Base-by-base conservation (phyloP, 192 early-diverging fungal genomes). In the Coemansia sp. region DNA sequence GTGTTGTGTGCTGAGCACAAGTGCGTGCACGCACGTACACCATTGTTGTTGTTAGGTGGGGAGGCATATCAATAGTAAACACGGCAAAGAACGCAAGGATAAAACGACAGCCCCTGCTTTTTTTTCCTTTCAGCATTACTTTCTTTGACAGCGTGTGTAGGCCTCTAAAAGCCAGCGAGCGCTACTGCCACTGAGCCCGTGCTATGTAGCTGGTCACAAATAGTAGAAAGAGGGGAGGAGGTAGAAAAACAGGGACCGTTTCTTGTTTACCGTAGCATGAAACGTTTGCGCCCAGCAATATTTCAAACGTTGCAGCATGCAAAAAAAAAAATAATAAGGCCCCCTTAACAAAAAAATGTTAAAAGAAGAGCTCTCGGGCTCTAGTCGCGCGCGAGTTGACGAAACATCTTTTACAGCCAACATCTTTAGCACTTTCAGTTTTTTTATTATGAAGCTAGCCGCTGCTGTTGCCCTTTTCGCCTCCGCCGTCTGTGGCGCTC, bases 361-460 rank as follows among this genome's bases (percentile, higher is more conserved):
- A 13, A 10, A 50, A 50, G 48, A 50, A 23, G 24, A 50, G 48
- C 9, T 4, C 11, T 48, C 14, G 9, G 46, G 9, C 46, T 8
- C 45, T 18, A 50, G 2, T 26, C 48, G 48, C 48, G 48, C 20
- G 48, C 48, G 24, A 50, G 23, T 10, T 26, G 48, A 1, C 48
- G 48, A 56, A 56, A 20, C 33, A 50, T 26, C 48, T 26, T 21
- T 10, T 23, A 50, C 48, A 18, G 2, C 48, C 48, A 23, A 26
- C 26, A 26, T 13, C n/a, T 3, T 51, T 48, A 48, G n/a, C 28
- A 55, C 48, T 20, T 26, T 24, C 5, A 24, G 14, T 14, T 26
- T 9, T 33, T 14, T 33, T 55, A 62, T 34, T 6, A 73, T 73
- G 71, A 67, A 73, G 65, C 59, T 67, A 35, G 36, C 55, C 5